Evolutionary conservation across 148 eudicot species (phyloP), one percentile per base, ranked within the genome.

Genomic region (Rheum nobile): DNA sequence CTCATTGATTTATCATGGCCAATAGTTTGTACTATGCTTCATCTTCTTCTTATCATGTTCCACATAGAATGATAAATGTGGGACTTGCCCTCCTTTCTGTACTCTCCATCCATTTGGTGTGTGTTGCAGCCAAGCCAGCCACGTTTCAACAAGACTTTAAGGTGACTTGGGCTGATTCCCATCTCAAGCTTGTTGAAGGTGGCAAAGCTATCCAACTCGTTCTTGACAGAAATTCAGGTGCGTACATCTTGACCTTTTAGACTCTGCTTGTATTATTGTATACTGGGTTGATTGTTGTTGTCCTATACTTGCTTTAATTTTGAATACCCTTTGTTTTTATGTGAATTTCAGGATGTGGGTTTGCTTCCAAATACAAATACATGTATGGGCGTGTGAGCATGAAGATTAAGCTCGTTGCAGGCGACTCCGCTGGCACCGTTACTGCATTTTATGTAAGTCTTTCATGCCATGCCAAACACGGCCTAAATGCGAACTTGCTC

Each of bases 391-490:
- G 85, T 29, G 89, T 90, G 22, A 89, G 96, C 85, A 86, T 93
- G 91, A 89, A 84, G 82, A 89, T 93, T 80, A 93, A 93, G 79
- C 94, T 93, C 26, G 78, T 93, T 10, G 87, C 89, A 0, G 98
- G 98, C 38, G 98, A 93, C 71, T 90, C 96, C 37, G 98, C 98
- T 0, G 98, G 98, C 55, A 93, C 98, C 3, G 98, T 93, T 55
- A 89, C 98, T 19, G 96, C 98, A 9, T 93, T 90, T 54, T 93
- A 93, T 32, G 98, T 90, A 75, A 46, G 92, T 78, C 39, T 28
- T 55, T 19, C 3, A 0, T 3, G 21, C 0, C 31, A 55, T 55
- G 63, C 31, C 21, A 47, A 47, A 16, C n/a, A 16, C 14, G 8
- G 13, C 14, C 13, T 6, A 47, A 17, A 16, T 17, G n/a, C 0